phyloP scores from a whole-genome alignment of 352 stramenopile genomes.

The Phytophthora macrochlamydospora region DNA sequence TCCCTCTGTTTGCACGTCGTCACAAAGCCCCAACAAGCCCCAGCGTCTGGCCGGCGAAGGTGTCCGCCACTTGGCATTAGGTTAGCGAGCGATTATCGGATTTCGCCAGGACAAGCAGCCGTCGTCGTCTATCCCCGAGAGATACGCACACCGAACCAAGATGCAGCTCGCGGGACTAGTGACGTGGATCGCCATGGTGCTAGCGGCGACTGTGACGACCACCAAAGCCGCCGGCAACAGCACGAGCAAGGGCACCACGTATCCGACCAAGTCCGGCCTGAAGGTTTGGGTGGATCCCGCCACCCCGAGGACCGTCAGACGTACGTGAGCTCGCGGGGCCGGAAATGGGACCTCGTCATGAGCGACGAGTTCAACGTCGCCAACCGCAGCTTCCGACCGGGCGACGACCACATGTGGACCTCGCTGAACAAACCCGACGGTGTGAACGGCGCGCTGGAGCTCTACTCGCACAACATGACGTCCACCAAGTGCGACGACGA shows the following conservation, averaged over 20 bases:
- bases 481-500: conserved; percentile 53
- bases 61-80: conserved; percentile 29
- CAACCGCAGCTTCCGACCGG: conserved; percentile 91
- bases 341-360: conserved; percentile 80
- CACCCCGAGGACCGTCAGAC: conserved; percentile 41
- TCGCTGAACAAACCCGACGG: conserved; percentile 94
- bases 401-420: conserved; percentile 95
- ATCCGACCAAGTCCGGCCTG: conserved; percentile 42
- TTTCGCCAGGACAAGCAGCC: conserved; percentile 17
- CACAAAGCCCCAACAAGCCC: conserved; percentile 1
- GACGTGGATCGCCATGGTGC: conserved; percentile 14
- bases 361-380: conserved; percentile 95
- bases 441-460: conserved; percentile 88
- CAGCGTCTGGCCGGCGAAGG: background rate
- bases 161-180: conserved; percentile 24
- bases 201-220: conserved; percentile 8
- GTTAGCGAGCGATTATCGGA: conserved; percentile 27
- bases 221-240: conserved; percentile 15
- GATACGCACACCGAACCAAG: background rate
- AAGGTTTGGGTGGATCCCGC: conserved; percentile 62
- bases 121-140: conserved; percentile 14
- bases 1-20: conserved; percentile 16
- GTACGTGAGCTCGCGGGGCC: conserved; percentile 53
- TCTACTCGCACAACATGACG: conserved; percentile 90
- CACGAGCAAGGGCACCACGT: conserved; percentile 20